Conservation (phyloP, 768 basidiomycete genomes). For the Ramaria sp. region DNA sequence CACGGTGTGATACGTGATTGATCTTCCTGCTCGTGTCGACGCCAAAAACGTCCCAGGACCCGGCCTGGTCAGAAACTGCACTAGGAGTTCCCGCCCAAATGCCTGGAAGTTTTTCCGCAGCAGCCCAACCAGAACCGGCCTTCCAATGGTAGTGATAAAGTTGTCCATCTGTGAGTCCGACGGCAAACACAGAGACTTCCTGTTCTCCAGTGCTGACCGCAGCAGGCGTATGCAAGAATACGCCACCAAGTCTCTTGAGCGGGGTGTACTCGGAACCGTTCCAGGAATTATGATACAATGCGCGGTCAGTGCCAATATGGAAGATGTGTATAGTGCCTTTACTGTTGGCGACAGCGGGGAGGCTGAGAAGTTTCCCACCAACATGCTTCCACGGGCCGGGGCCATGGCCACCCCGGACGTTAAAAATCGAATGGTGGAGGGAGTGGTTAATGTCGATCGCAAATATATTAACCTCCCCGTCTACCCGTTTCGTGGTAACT, state of each 20-base stretch:
- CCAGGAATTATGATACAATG: neutral
- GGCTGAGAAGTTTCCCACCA: neutral
- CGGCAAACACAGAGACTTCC: neutral
- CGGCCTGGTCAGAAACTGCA: neutral
- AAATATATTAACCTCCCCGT: neutral
- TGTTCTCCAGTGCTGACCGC: neutral
- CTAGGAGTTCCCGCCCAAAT: neutral
- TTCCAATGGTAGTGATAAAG: neutral
- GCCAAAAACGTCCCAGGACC: neutral
- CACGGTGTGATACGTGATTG: neutral
- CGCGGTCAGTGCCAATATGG: neutral
- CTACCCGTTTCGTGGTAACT: neutral
- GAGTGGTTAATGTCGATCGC: neutral
- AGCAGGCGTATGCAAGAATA: neutral
- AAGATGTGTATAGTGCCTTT: neutral
- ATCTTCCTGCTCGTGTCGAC: neutral
- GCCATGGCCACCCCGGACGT: neutral
- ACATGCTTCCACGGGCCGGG: neutral
- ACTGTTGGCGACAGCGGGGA: neutral
- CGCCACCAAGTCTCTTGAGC: neutral
- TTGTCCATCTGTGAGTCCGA: neutral
- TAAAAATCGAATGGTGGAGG: neutral
- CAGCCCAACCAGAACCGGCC: neutral
- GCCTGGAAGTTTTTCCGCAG: neutral
- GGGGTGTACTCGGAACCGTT: neutral